Percentiles rank a stretch among this genome's conserved stretches.
Conservation (phyloP, 2,329 filamentous ascomycete genomes). For the Bipolaris zeicola region DNA sequence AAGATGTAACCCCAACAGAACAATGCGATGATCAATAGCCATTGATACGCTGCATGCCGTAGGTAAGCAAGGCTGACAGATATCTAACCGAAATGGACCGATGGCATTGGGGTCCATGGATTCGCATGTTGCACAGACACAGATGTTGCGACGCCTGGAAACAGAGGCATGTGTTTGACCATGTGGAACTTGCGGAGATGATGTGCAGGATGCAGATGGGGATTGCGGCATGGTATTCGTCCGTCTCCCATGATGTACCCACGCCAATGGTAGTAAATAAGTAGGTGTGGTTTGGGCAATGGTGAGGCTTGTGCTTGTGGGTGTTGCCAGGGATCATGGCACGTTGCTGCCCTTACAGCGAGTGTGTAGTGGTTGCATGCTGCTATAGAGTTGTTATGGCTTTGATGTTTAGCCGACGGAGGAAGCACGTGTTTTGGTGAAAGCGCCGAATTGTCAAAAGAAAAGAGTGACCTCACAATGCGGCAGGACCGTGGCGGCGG, state of each 20-base stretch:
- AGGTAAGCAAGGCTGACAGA: constrained; percentile 20
- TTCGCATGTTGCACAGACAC: constrained; percentile 21
- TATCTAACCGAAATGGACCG: constrained; percentile 30
- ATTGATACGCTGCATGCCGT: constrained; percentile 30
- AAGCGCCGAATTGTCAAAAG: constrained; percentile 19
- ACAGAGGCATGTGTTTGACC: constrained; percentile 16
- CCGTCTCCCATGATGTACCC: neutral
- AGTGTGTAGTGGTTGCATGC: constrained; percentile 8
- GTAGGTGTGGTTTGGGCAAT: neutral
- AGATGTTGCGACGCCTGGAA: constrained; percentile 30
- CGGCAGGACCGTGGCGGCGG: constrained; percentile 22
- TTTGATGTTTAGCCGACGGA: constrained; percentile 19
- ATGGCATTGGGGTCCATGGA: constrained; percentile 32
- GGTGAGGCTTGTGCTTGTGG: neutral
- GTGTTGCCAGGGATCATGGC: neutral
- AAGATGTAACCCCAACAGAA: constrained; percentile 42
- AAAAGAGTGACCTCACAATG: constrained; percentile 18
- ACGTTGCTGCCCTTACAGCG: constrained; percentile 5
- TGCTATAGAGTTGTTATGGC: neutral
- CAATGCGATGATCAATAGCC: constrained; percentile 32
- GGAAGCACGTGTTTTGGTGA: constrained; percentile 14
- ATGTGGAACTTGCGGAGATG: constrained; percentile 10
- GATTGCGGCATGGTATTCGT: neutral
- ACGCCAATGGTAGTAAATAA: neutral
- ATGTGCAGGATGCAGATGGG: constrained; percentile 2